phyloP scores from a whole-genome alignment of 768 basidiomycete genomes.

The Russula earlei region DNA sequence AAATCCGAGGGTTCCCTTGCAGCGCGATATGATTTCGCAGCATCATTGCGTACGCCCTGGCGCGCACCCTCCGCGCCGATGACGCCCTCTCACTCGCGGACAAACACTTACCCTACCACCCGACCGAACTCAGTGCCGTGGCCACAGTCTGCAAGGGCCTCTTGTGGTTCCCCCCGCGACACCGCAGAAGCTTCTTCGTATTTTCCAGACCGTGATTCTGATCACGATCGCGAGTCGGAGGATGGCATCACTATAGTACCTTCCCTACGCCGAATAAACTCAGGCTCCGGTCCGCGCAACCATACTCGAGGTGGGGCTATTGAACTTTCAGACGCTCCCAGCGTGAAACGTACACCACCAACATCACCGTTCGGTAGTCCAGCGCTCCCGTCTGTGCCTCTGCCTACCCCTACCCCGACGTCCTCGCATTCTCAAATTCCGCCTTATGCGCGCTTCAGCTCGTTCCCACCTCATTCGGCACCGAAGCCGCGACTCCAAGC shows the following conservation, averaged over 20 bases:
- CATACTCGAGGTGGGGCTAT: slow-evolving; percentile 11
- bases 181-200: not conserved
- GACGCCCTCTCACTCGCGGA: slow-evolving; percentile 29
- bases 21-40: slow-evolving; percentile 48
- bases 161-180: slow-evolving; percentile 9
- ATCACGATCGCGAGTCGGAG: slow-evolving; percentile 10
- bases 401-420: not conserved
- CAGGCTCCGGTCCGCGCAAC: slow-evolving; percentile 9
- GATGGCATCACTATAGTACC: slow-evolving; percentile 13
- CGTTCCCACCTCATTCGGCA: slow-evolving; percentile 16
- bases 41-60: slow-evolving; percentile 44
- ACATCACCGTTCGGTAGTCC: slow-evolving; percentile 13
- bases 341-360: slow-evolving; percentile 14
- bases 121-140: slow-evolving; percentile 34
- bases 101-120: slow-evolving; percentile 40
- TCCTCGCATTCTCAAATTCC: slow-evolving; percentile 6
- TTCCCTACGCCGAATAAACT: slow-evolving; percentile 4
- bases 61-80: slow-evolving; percentile 23
- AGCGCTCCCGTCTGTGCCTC: not conserved
- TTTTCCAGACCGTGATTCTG: slow-evolving; percentile 14
- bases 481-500: not conserved
- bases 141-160: slow-evolving; percentile 19
- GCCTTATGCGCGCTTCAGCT: slow-evolving; percentile 8
- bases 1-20: slow-evolving; percentile 35
- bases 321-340: not conserved